phyloP scores from a whole-genome alignment of 176 grass and related monocot genomes.

The Carex scoparia region DNA sequence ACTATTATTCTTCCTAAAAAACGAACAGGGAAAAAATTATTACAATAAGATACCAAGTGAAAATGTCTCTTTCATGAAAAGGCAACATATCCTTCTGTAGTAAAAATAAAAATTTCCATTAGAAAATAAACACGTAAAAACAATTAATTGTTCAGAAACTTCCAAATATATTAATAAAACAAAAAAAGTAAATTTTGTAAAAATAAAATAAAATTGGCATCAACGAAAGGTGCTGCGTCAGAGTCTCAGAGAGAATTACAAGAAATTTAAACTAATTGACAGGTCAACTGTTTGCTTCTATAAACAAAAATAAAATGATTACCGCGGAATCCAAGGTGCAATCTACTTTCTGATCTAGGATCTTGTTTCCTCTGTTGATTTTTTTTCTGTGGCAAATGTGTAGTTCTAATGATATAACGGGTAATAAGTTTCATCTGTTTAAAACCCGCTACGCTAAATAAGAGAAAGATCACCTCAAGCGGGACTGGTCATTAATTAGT shows the following conservation, averaged over 20 bases:
- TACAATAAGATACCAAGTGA: neutral
- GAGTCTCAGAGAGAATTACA: neutral
- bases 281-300: neutral
- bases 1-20: too few relatives aligned
- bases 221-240: neutral
- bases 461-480: neutral
- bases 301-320: slow-evolving; percentile 6
- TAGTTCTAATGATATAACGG: neutral
- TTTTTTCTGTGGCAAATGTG: neutral
- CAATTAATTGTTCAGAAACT: too few relatives aligned
- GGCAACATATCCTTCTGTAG: neutral
- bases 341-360: neutral
- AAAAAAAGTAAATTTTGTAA: too few relatives aligned
- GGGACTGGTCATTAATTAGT: neutral
- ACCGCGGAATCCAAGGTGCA: neutral
- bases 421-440: neutral
- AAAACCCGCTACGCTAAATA: neutral
- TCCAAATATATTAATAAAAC: too few relatives aligned
- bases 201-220: too few relatives aligned
- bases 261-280: neutral
- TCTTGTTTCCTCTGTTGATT: neutral
- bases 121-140: neutral
- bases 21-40: too few relatives aligned
- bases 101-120: neutral
- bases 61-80: neutral